Evolutionary conservation across 257 asterid species (phyloP).

Genomic region (Capsicum chinense): DNA sequence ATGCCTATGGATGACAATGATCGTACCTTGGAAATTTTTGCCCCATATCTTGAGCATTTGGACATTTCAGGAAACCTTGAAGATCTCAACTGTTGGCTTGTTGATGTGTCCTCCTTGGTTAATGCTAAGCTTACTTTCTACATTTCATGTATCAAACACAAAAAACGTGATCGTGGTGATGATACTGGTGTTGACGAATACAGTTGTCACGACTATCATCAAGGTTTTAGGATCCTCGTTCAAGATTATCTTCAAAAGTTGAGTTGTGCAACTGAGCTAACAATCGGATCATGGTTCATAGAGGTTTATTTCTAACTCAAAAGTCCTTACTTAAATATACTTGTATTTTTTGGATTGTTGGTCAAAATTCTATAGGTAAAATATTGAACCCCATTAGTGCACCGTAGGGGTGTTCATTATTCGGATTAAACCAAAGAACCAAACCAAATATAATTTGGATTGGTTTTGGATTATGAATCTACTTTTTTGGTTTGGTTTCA

Average conservation of each 20-base stretch:
- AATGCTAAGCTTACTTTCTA: neutral
- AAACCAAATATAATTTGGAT: too few species aligned
- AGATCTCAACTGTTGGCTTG: slow-evolving; percentile 6
- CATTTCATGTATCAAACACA: neutral
- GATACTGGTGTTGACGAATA: neutral
- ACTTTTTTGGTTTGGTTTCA: too few species aligned
- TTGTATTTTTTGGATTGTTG: neutral
- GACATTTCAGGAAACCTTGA: neutral
- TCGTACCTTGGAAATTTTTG: neutral
- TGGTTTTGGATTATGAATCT: too few species aligned
- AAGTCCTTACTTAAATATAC: neutral
- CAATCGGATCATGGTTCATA: neutral
- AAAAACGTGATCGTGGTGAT: too few species aligned
- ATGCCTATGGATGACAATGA: neutral
- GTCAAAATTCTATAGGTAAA: neutral
- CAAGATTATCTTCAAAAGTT: slow-evolving; percentile 1
- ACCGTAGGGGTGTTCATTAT: too few species aligned
- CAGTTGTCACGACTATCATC: neutral
- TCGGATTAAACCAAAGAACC: too few species aligned
- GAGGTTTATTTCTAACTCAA: neutral
- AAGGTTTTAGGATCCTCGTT: neutral
- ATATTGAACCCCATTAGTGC: neutral
- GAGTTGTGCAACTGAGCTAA: slow-evolving; percentile 5
- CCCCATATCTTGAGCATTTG: neutral
- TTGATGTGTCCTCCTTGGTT: neutral